Base-by-base conservation (phyloP, 805 yeast species). In the Candida cerambycidarum region DNA sequence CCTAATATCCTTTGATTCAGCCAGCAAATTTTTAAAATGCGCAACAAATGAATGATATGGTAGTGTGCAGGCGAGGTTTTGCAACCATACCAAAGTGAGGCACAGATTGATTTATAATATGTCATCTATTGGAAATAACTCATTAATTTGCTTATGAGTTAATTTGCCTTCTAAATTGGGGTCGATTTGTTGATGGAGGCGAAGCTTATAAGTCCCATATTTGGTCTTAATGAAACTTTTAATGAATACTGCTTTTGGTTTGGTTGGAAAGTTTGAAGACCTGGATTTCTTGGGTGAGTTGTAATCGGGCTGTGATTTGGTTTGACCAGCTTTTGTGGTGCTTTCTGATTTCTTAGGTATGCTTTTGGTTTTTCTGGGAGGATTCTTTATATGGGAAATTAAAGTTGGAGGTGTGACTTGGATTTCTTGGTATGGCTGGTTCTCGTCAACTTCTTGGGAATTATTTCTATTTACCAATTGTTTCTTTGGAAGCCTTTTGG, bases 111-210 rank as follows among this genome's bases (percentile, higher is more conserved):
- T 21, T 8, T 6, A 21, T 28, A 37, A 38, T 14, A 31, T 17
- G 15, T 37, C 23, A 21, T 40, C 42, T 16, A 32, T 33, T 2
- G 33, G 38, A 25, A 45, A 48, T 12, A 45, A 19, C 13, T 19
- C 17, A 31, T 43, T 43, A 9, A 48, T 32, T 32, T 43, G 46
- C 12, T 30, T 12, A 28, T 48, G 49, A 5, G 50, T 32, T n/a
- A 48, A n/a, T 9, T 18, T 14, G 12, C 27, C 27, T 17, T 47
- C 42, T 8, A 27, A 14, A 5, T 32, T 16, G 2, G 44, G 43
- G 9, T 21, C 18, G 4, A 45, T n/a, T 28, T 48, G 50, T 30
- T 45, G 43, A 16, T 29, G 45, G 24, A 40, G 39, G 14, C 21
- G 28, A 2, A 48, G 27, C 12, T 23, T 32, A 19, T 45, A 43